These are phyloP conservation scores for Candida berthetii DNA, from an alignment of 805 yeast genomes.

Conservation along the genomic window DNA sequence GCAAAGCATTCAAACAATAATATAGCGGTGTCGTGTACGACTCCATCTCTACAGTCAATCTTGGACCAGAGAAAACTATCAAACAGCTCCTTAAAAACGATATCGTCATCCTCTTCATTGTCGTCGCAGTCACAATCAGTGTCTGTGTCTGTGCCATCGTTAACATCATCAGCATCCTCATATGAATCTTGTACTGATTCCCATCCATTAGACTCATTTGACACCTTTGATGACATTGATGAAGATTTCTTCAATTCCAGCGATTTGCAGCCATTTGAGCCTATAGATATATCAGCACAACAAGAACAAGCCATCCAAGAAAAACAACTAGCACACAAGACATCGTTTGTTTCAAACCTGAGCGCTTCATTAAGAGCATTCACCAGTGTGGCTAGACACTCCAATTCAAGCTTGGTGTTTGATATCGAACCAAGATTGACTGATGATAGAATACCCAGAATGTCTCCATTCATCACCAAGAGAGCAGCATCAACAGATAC, in stretches of 20 bases:
- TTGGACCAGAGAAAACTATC: constrained; percentile 14
- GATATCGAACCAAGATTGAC: constrained; percentile 20
- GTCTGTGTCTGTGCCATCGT: background rate
- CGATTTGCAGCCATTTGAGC: background rate
- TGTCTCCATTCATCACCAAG: constrained; percentile 6
- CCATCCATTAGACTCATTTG: constrained; percentile 14
- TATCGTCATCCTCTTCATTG: constrained; percentile 2
- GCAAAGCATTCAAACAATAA: constrained; percentile 1
- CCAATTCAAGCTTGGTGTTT: constrained; percentile 12
- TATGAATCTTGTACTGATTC: constrained; percentile 9
- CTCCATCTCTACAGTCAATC: constrained; percentile 18
- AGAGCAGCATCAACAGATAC: background rate
- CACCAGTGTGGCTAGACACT: constrained; percentile 9
- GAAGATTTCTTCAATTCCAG: constrained; percentile 2
- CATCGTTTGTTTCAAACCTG: constrained; percentile 17
- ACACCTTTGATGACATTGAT: constrained; percentile 5
- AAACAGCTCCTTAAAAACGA: constrained; percentile 1
- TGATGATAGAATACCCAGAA: constrained; percentile 12
- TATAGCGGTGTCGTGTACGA: constrained; percentile 4
- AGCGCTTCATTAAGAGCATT: constrained; percentile 13
- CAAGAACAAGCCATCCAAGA: background rate
- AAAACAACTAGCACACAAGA: background rate
- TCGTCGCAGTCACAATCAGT: background rate
- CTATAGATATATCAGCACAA: background rate
- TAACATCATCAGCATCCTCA: constrained; percentile 4